These are phyloP conservation scores for Phytophthora multivora DNA, from an alignment of 352 stramenopile genomes.

Conservation along the genomic window DNA sequence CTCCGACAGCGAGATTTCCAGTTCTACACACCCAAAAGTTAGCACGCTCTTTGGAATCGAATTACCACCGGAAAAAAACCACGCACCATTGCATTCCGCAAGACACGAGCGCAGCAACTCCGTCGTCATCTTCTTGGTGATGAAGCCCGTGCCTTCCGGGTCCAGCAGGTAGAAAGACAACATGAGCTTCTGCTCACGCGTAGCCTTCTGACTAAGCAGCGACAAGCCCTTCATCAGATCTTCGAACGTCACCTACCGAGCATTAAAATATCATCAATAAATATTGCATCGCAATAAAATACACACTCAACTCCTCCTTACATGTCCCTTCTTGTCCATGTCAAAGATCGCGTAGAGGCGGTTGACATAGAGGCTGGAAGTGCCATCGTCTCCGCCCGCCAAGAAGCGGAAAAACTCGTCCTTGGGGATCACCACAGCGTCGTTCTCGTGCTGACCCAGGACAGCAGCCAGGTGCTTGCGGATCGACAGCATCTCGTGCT, in stretches of 20 bases:
- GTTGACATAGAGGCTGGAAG: conserved; percentile 82
- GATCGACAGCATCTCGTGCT: conserved; percentile 80
- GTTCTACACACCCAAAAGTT: conserved; percentile 40
- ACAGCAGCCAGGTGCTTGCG: conserved; percentile 75
- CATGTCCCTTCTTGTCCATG: conserved; percentile 75
- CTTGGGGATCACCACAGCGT: conserved; percentile 79
- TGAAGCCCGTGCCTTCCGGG: conserved; percentile 77
- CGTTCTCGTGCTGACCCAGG: conserved; percentile 66
- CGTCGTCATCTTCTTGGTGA: conserved; percentile 84
- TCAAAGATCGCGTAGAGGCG: conserved; percentile 89
- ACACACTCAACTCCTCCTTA: conserved; percentile 8
- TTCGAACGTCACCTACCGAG: conserved; percentile 75
- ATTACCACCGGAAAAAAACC: conserved; percentile 1
- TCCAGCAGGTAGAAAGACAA: conserved; percentile 87
- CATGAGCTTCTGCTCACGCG: conserved; percentile 87
- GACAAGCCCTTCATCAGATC: conserved; percentile 82
- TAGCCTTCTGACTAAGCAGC: conserved; percentile 85
- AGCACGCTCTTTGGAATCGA: conserved; percentile 3
- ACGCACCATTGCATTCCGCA: conserved; percentile 79
- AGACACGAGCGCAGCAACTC: conserved; percentile 84
- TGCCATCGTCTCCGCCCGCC: conserved; percentile 61
- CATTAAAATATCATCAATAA: background rate
- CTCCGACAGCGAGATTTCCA: conserved; percentile 81
- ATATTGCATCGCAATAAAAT: background rate
- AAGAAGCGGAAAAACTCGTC: conserved; percentile 90